phyloP scores from a whole-genome alignment of 2,329 filamentous ascomycete genomes.

The Simplicillium sp. region DNA sequence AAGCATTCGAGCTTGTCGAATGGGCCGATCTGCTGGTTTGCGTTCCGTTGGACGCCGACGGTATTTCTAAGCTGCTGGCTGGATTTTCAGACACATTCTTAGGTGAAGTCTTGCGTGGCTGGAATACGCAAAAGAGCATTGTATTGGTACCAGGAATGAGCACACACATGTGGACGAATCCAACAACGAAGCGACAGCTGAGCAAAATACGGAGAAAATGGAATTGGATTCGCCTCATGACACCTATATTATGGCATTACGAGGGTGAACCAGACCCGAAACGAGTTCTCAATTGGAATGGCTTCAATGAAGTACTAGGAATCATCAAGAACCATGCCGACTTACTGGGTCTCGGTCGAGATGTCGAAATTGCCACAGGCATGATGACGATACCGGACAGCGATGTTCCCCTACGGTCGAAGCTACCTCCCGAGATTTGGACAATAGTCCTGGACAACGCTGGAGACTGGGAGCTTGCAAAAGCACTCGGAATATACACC shows the following conservation, averaged over 20 bases:
- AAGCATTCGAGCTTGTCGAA: slow-evolving; percentile 60
- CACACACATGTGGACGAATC: slow-evolving; percentile 80
- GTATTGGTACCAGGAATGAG: slow-evolving; percentile 85
- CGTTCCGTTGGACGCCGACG: slow-evolving; percentile 76
- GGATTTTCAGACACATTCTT: slow-evolving; percentile 75
- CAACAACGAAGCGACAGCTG: slow-evolving; percentile 79
- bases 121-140: slow-evolving; percentile 80
- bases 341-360: slow-evolving; percentile 62
- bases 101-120: slow-evolving; percentile 72
- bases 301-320: slow-evolving; percentile 61
- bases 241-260: slow-evolving; percentile 77
- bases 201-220: slow-evolving; percentile 75
- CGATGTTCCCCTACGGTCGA: slow-evolving; percentile 25
- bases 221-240: slow-evolving; percentile 77
- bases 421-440: slow-evolving; percentile 80
- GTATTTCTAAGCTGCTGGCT: slow-evolving; percentile 77
- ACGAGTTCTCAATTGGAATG: slow-evolving; percentile 50
- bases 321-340: slow-evolving; percentile 72
- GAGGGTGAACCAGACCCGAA: slow-evolving; percentile 42
- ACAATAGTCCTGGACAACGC: slow-evolving; percentile 76
- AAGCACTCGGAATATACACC: slow-evolving; percentile 71
- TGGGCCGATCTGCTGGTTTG: slow-evolving; percentile 86
- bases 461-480: slow-evolving; percentile 84
- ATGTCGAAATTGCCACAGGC: slow-evolving; percentile 48
- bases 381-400: slow-evolving; percentile 23